Evolutionary conservation across 441 rosid genomes (phyloP).

Genomic region (Erodium trifolium): DNA sequence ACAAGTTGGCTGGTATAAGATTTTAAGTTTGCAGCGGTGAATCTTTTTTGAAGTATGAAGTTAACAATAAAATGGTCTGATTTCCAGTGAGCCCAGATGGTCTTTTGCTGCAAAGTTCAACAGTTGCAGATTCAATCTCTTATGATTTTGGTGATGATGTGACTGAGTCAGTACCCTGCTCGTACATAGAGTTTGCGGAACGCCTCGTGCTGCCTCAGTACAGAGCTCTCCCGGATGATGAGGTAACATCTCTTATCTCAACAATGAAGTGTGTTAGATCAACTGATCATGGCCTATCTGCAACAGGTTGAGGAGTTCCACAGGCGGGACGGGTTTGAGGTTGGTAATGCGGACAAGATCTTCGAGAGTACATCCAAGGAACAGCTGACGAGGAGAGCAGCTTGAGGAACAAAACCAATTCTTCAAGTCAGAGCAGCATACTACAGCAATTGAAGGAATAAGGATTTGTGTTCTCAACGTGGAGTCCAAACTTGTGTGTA

Average conservation of each 20-base stretch:
- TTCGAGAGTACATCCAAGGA: slow-evolving; percentile 77
- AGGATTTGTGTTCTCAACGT: too few relatives aligned
- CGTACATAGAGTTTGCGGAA: slow-evolving; percentile 87
- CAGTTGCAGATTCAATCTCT: slow-evolving; percentile 61
- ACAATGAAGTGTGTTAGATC: too few relatives aligned
- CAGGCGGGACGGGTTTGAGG: slow-evolving; percentile 81
- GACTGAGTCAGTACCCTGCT: slow-evolving; percentile 57
- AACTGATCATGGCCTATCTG: not conserved
- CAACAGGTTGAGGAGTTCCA: slow-evolving; percentile 59
- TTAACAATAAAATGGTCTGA: not conserved
- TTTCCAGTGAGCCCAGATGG: slow-evolving; percentile 86
- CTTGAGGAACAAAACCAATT: not conserved
- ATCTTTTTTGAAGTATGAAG: not conserved
- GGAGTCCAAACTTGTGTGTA: too few relatives aligned
- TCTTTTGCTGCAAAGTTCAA: slow-evolving; percentile 82
- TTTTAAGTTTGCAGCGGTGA: not conserved
- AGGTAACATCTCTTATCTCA: slow-evolving; percentile 30
- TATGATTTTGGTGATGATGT: slow-evolving; percentile 60
- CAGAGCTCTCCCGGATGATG: slow-evolving; percentile 37
- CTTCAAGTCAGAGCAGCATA: too few relatives aligned
- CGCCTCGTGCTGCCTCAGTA: slow-evolving; percentile 73
- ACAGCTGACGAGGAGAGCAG: slow-evolving; percentile 49
- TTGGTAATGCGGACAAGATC: slow-evolving; percentile 71
- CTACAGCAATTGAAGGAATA: too few relatives aligned
- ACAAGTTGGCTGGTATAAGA: too few relatives aligned